These are phyloP conservation scores for Diutina mesorugosa DNA, from an alignment of 1,139 yeast genomes.

Conservation along the genomic window DNA sequence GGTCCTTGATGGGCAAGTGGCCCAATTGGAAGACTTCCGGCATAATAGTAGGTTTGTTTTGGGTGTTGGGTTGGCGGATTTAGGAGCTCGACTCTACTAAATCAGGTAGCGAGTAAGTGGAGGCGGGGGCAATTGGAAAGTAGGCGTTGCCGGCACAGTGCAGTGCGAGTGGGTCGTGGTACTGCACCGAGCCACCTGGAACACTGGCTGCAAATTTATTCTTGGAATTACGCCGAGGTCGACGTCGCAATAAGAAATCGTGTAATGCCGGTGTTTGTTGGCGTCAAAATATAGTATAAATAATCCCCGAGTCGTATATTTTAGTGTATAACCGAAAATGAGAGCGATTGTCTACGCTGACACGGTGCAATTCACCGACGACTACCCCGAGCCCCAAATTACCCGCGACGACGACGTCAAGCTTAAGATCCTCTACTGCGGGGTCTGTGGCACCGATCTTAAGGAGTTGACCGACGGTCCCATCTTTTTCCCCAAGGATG, in stretches of 20 bases:
- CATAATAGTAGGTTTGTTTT: not conserved
- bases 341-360: not conserved
- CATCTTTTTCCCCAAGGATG: not conserved
- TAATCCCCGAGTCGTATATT: too few relatives aligned
- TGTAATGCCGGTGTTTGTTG: too few relatives aligned
- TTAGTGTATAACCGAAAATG: not conserved
- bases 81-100: slow-evolving; percentile 2
- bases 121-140: not conserved
- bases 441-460: not conserved
- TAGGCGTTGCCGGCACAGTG: not conserved
- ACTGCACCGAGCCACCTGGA: not conserved
- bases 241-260: too few relatives aligned
- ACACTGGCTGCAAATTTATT: too few relatives aligned
- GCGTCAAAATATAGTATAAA: too few relatives aligned
- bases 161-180: not conserved
- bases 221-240: too few relatives aligned
- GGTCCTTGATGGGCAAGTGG: slow-evolving; percentile 81
- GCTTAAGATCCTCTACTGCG: not conserved
- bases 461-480: slow-evolving; percentile 2
- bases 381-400: not conserved
- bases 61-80: not conserved
- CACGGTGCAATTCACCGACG: not conserved
- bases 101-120: not conserved
- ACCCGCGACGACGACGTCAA: not conserved
- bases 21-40: slow-evolving; percentile 45